Percentiles rank a stretch among this genome's conserved stretches.
Conservation (phyloP, 768 basidiomycete genomes). For the Tephrocybe sp. region DNA sequence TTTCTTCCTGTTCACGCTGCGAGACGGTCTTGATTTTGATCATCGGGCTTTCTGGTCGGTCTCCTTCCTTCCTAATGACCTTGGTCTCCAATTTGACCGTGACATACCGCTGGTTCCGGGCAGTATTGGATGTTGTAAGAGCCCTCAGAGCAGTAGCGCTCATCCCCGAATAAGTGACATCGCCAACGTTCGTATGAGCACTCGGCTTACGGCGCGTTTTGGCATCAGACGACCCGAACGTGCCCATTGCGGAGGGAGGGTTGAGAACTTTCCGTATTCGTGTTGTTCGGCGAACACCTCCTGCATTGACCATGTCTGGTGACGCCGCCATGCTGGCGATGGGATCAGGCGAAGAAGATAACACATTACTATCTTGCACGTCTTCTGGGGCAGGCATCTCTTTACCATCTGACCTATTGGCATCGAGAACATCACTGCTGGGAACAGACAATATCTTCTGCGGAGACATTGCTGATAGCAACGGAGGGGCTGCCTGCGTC, state of each 20-base stretch:
- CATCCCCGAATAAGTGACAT: constrained; percentile 59
- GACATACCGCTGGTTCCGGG: constrained; percentile 65
- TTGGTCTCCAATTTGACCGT: constrained; percentile 64
- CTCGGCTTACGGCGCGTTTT: constrained; percentile 43
- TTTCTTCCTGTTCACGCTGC: constrained; percentile 68
- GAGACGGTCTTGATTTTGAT: constrained; percentile 67
- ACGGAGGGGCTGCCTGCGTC: background rate
- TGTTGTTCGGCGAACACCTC: constrained; percentile 44
- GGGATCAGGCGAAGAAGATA: constrained; percentile 7
- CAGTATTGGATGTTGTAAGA: constrained; percentile 71
- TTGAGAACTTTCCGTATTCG: constrained; percentile 43
- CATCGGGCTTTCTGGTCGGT: constrained; percentile 75
- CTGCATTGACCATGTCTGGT: constrained; percentile 1
- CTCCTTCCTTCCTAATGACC: constrained; percentile 66
- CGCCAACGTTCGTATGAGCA: constrained; percentile 26
- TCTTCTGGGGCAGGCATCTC: background rate
- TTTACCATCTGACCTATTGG: background rate
- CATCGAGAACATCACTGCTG: background rate
- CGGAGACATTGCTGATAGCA: background rate
- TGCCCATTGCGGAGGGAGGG: constrained; percentile 32
- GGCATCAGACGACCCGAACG: constrained; percentile 31
- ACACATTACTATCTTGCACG: background rate
- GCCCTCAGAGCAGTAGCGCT: constrained; percentile 65
- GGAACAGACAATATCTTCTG: background rate
- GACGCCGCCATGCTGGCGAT: constrained; percentile 2